These are phyloP conservation scores for Ophiostoma sp. DNA, from an alignment of 2,329 filamentous ascomycete genomes.

Conservation along the genomic window DNA sequence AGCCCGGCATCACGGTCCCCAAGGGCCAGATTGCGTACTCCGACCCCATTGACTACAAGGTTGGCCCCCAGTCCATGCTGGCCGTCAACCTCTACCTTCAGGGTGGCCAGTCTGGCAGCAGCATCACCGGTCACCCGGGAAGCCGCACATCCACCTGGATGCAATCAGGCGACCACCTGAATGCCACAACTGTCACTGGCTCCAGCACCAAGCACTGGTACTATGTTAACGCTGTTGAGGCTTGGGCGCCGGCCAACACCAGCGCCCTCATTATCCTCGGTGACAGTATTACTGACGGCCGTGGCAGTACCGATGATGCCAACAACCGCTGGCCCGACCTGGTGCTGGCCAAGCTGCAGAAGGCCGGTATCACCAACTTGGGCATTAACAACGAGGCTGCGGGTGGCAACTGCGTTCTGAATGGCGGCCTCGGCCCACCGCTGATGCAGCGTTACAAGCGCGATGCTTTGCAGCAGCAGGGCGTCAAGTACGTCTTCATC, in stretches of 20 bases:
- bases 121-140: slow-evolving; percentile 65
- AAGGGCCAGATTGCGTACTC: slow-evolving; percentile 60
- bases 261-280: slow-evolving; percentile 58
- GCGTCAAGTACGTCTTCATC: slow-evolving; percentile 61
- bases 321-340: slow-evolving; percentile 51
- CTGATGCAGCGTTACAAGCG: slow-evolving; percentile 61
- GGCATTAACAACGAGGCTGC: slow-evolving; percentile 65
- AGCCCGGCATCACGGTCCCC: slow-evolving; percentile 52
- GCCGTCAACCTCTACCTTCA: slow-evolving; percentile 60
- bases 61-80: slow-evolving; percentile 53
- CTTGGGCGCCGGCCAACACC: slow-evolving; percentile 44
- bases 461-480: slow-evolving; percentile 61
- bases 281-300: slow-evolving; percentile 67
- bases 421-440: slow-evolving; percentile 63
- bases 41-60: slow-evolving; percentile 58
- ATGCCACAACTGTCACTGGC: slow-evolving; percentile 48
- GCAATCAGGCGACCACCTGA: slow-evolving; percentile 57
- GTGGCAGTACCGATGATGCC: slow-evolving; percentile 57
- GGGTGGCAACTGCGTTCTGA: slow-evolving; percentile 66
- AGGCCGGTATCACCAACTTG: slow-evolving; percentile 48
- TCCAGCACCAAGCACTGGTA: slow-evolving; percentile 50
- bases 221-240: slow-evolving; percentile 60
- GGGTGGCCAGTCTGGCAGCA: slow-evolving; percentile 55
- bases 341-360: slow-evolving; percentile 53
- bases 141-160: slow-evolving; percentile 64